These are phyloP conservation scores for Eragrostis nindensis DNA, from an alignment of 176 grass and related monocot genomes.

Conservation along the genomic window DNA sequence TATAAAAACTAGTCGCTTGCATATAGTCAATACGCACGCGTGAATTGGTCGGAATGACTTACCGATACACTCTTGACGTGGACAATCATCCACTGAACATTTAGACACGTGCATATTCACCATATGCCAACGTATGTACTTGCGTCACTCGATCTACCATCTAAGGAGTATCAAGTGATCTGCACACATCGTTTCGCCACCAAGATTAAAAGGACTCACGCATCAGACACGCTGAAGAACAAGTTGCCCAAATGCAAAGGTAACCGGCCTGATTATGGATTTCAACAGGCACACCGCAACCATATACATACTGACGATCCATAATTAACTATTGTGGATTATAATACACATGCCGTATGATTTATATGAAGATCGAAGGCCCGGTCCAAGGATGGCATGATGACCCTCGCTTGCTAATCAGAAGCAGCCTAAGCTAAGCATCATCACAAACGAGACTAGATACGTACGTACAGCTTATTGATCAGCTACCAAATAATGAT, in stretches of 20 bases:
- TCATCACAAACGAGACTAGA: conserved; percentile 11
- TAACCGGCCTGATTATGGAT: too few species aligned
- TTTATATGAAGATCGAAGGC: background rate
- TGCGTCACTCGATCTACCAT: background rate
- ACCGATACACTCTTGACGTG: background rate
- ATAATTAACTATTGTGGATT: background rate
- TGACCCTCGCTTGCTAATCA: background rate
- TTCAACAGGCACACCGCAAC: background rate
- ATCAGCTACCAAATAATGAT: conserved; percentile 28
- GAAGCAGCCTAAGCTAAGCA: conserved; percentile 18
- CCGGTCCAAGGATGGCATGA: background rate
- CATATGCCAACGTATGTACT: background rate
- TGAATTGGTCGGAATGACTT: background rate
- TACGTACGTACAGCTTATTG: conserved; percentile 4
- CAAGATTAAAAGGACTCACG: background rate
- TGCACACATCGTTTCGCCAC: background rate
- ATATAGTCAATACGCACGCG: background rate
- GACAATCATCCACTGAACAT: background rate
- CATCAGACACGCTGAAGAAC: too few species aligned
- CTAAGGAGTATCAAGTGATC: background rate
- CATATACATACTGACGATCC: background rate
- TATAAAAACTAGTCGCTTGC: background rate
- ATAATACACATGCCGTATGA: background rate
- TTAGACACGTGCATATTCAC: background rate
- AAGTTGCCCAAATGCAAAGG: background rate